A percentile compares a stretch with the other conserved stretches of the same genome.
These are phyloP conservation scores for Trichophyton mentagrophytes DNA, from an alignment of 2,329 filamentous ascomycete genomes.

Conservation along the genomic window DNA sequence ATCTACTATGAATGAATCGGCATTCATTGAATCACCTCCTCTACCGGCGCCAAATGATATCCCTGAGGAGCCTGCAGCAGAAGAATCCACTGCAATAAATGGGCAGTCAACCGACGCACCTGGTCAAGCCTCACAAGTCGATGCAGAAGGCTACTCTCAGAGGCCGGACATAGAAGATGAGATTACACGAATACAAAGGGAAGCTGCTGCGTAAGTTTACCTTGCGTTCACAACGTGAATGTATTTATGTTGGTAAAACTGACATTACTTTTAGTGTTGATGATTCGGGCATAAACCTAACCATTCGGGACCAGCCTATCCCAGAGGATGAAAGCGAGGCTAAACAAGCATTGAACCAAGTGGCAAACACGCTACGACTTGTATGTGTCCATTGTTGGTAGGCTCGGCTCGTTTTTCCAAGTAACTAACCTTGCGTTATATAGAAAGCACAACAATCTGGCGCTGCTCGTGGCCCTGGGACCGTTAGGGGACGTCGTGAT, in stretches of 20 bases:
- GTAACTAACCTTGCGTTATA: slow-evolving; percentile 13
- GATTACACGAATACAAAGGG: slow-evolving; percentile 33
- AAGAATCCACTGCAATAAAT: neutral
- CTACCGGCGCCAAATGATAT: neutral
- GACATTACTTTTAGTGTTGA: slow-evolving; percentile 17
- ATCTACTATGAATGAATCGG: slow-evolving; percentile 4
- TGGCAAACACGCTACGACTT: slow-evolving; percentile 37
- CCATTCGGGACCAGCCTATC: slow-evolving; percentile 38
- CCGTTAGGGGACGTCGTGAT: slow-evolving; percentile 75
- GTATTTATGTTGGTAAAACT: neutral
- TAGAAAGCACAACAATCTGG: slow-evolving; percentile 36
- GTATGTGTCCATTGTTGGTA: slow-evolving; percentile 19
- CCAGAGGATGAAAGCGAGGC: slow-evolving; percentile 38
- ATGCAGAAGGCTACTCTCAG: slow-evolving; percentile 31
- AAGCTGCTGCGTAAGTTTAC: slow-evolving; percentile 25
- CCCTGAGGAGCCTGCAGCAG: neutral
- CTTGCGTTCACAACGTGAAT: slow-evolving; percentile 3
- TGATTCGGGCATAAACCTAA: slow-evolving; percentile 34
- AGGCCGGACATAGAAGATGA: slow-evolving; percentile 32
- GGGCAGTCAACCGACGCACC: neutral
- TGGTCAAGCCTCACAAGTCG: slow-evolving; percentile 19
- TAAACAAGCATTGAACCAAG: slow-evolving; percentile 36
- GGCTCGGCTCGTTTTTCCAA: neutral
- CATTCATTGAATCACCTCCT: neutral
- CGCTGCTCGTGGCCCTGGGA: slow-evolving; percentile 58